Conservation (phyloP, 768 basidiomycete species). For the Boletus subcaerulescens region DNA sequence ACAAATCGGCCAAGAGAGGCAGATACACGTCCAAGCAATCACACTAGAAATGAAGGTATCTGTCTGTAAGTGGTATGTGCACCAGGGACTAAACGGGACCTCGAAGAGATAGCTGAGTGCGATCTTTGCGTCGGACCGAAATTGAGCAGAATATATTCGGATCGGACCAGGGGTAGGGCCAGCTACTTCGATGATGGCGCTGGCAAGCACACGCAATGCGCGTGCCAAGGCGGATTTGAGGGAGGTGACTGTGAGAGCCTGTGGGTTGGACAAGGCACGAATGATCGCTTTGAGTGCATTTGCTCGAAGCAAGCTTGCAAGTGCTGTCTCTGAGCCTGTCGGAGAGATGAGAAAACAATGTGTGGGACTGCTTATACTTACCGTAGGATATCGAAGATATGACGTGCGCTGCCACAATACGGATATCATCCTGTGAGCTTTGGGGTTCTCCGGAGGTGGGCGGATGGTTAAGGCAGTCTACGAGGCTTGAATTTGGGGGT, state of each 20-base stretch:
- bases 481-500: constrained; percentile 43
- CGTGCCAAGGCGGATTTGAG: constrained; percentile 61
- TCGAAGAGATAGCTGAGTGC: constrained; percentile 62
- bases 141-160: constrained; percentile 30
- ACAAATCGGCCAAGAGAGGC: constrained; percentile 52
- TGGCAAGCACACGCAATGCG: constrained; percentile 56
- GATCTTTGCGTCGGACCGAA: constrained; percentile 49
- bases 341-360: neutral
- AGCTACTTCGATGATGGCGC: constrained; percentile 61
- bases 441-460: constrained; percentile 32
- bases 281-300: constrained; percentile 61
- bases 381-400: constrained; percentile 73
- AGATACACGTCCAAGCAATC: constrained; percentile 66
- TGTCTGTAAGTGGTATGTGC: neutral
- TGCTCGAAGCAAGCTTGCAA: constrained; percentile 52
- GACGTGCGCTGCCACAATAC: constrained; percentile 73
- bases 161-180: constrained; percentile 73
- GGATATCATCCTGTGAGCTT: constrained; percentile 47
- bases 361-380: constrained; percentile 15
- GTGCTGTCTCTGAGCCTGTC: constrained; percentile 59
- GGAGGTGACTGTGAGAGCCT: constrained; percentile 30
- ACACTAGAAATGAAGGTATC: constrained; percentile 32
- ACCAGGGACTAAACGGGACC: constrained; percentile 31
- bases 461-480: constrained; percentile 54
- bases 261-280: constrained; percentile 52